Evolutionary conservation across 371 early-diverging fungal genomes (phyloP), one percentile per base, ranked within the genome.

Genomic region (Umbelopsis sp.): DNA sequence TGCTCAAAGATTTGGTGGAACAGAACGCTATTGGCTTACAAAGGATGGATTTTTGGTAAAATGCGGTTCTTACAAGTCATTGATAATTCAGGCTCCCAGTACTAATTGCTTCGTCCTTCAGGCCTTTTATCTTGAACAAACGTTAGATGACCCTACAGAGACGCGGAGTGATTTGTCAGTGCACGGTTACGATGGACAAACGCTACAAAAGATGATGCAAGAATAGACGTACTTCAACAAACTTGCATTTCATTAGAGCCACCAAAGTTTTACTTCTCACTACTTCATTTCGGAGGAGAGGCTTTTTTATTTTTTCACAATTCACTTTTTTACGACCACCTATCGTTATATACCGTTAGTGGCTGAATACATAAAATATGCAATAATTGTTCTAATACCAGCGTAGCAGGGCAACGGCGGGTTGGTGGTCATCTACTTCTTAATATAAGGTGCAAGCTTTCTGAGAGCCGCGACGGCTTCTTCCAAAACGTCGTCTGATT

Each of bases 401-500:
- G 7, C 41, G 12, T 41, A 41, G 7, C 41, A 12, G 1, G 2
- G 41, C 12, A 41, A 10, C 10, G 7, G 41, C 29, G 3, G 29
- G 29, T 29, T 3, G 29, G 29, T 8, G 12, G 38, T 62, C 20
- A 41, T 69, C 44, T 65, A 69, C 7, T 74, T 46, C 52, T 66
- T 72, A 71, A 92, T 89, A 66, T 82, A 91, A 6, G 71, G 64
- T 70, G 89, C 89, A 52, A 95, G 70, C 68, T 82, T 82, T 68
- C 85, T 75, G 62, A 97, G 80, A 46, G 92, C 80, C 67, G 86
- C 87, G 3, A 81, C 89, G 44, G 96, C 97, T 32, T 87, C 87
- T 7, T 93, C 87, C 29, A 98, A 74, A 11, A 91, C 91, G 57
- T 95, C 93, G 64, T 92, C 90, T 3, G 93, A 92, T 80, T 98